Evolutionary conservation across 352 stramenopile genomes (phyloP), one percentile per base, ranked within the genome.

Genomic region (Lagenidium giganteum): DNA sequence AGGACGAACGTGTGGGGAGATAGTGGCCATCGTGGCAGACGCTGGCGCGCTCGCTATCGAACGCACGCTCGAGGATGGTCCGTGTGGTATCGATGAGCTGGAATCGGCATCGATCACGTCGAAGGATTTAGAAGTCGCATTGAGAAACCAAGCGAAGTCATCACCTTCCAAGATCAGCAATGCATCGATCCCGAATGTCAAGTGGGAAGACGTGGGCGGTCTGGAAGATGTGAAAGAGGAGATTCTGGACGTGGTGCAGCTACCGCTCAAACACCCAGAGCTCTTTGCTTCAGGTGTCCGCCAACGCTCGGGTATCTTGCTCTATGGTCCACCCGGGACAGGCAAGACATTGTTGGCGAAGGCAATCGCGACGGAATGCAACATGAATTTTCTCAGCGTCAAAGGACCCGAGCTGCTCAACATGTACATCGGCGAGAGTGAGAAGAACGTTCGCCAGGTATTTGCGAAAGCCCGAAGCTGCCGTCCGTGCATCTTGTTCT

Each of bases 171-270:
- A 78, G 30, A 70, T 83, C 25, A 68, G 77, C 26, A 81, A 74
- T 25, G 67, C 68, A 3, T 83, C 70, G 4, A 93, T 93, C 49
- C 96, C 97, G 8, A 96, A 99, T 54, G 90, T 98, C 12, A 97
- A 93, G 41, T 99, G 96, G 96, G 86, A 91, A 37, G 96, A 99
- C 61, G 96, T 99, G 42, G 97, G 97, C 51, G 97, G 97, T 32
- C 67, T 99, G 11, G 96, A 99, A 62, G 90, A 99, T 24, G 96
- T 98, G 5, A 99, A 99, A 61, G 74, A 93, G 29, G 95, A 99
- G 61, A 89, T 99, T 20, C 35, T 93, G 27, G 82, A 93, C 41
- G 76, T 93, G 12, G 82, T 93, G 32, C 82, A 90, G 53, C 57
- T 93, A 23, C 82, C 82, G 14, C 70, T 93, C 42, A 84, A 90